phyloP scores from a whole-genome alignment of 2,329 filamentous ascomycete genomes.

The Fusarium multiceps region DNA sequence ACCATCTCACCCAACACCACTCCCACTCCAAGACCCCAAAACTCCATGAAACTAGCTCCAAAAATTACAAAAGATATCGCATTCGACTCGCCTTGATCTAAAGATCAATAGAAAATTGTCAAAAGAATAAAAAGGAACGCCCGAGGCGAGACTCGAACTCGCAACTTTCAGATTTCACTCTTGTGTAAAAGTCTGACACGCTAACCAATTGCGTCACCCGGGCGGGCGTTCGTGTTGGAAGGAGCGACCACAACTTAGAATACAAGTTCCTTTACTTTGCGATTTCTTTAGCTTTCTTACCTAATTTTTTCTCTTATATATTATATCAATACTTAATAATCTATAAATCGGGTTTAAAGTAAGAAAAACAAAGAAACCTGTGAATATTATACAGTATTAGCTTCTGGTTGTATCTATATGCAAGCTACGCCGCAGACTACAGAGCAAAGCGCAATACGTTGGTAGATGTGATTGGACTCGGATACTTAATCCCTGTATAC shows the following conservation, averaged over 20 bases:
- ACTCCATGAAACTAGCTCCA: neutral
- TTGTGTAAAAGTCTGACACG: constrained; percentile 20
- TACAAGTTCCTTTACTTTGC: no score
- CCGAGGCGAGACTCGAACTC: neutral
- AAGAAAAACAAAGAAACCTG: no score
- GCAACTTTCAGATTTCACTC: neutral
- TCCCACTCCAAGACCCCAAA: neutral
- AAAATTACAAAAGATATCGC: neutral
- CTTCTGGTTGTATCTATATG: no score
- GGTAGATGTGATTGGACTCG: neutral
- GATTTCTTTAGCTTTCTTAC: no score
- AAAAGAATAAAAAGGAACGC: neutral
- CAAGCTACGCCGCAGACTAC: neutral
- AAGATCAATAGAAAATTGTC: fast-evolving
- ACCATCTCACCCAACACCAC: neutral
- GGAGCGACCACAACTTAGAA: neutral
- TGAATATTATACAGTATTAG: no score
- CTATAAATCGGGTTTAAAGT: no score
- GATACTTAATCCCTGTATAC: neutral
- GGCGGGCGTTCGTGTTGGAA: neutral
- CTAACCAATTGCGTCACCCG: constrained; percentile 22
- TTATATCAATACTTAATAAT: no score
- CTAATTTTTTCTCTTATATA: no score
- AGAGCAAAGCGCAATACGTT: neutral
- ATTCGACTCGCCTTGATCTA: neutral